Evolutionary conservation across 2,329 filamentous ascomycete species (phyloP).

Genomic region (Fusarium paranaense): DNA sequence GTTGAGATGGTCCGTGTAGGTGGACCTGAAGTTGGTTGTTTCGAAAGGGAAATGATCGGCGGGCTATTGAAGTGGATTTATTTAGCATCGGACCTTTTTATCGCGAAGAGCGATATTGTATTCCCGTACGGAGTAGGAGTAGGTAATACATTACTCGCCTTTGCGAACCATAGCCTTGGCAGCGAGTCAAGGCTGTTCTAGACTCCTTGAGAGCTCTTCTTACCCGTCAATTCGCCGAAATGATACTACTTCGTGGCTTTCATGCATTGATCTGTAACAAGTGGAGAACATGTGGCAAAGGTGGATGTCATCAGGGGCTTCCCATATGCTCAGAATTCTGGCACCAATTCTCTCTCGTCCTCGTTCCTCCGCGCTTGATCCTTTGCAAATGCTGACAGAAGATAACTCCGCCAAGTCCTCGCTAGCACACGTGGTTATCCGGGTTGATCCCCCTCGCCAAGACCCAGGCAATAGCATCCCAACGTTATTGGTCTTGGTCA

Average conservation of each 20-base stretch:
- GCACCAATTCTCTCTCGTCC: background rate
- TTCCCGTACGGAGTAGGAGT: background rate
- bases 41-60: constrained; percentile 4
- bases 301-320: background rate
- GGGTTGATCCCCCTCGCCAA: background rate
- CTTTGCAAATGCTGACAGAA: background rate
- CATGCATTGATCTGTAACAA: background rate
- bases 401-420: background rate
- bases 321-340: background rate
- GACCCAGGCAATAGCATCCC: background rate
- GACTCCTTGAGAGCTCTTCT: background rate
- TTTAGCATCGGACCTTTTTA: background rate
- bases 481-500: background rate
- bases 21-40: background rate
- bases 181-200: background rate
- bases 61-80: background rate
- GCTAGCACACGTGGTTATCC: background rate
- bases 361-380: background rate
- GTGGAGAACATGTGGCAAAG: background rate
- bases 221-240: background rate
- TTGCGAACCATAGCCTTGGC: background rate
- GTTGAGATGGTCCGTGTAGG: background rate
- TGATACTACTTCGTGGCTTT: background rate
- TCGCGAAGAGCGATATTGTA: background rate
- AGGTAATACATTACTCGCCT: background rate